phyloP scores from a whole-genome alignment of 148 eudicot species.

The Arbutus unedo region DNA sequence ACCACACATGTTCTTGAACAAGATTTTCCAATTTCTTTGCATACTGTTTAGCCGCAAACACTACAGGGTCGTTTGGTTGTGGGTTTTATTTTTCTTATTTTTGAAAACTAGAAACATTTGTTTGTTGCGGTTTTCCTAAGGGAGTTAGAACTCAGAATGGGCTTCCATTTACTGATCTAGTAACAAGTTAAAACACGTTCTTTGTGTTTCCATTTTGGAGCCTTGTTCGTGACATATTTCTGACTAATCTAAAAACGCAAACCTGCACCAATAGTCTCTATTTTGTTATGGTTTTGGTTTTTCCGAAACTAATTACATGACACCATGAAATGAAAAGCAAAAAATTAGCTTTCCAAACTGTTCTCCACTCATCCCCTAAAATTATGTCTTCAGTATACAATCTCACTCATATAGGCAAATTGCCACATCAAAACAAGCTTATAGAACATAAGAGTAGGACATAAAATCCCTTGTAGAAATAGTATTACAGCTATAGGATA shows the following conservation, averaged over 20 bases:
- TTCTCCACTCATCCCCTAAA: too few relatives aligned
- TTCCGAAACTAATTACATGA: too few relatives aligned
- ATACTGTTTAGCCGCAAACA: neutral
- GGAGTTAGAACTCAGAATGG: neutral
- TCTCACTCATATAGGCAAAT: too few relatives aligned
- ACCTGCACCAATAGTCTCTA: neutral
- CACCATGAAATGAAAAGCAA: too few relatives aligned
- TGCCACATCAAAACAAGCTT: neutral
- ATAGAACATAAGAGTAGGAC: neutral
- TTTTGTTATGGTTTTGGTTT: too few relatives aligned
- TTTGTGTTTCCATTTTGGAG: neutral
- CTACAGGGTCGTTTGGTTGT: neutral
- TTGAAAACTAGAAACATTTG: neutral
- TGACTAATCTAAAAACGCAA: neutral
- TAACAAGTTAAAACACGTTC: neutral
- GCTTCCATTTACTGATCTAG: neutral
- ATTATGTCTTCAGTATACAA: too few relatives aligned
- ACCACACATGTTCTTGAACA: neutral
- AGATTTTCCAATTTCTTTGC: neutral
- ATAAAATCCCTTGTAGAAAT: neutral
- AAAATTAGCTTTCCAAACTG: too few relatives aligned
- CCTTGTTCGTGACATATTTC: neutral
- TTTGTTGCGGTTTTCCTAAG: neutral
- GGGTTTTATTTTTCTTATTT: neutral
- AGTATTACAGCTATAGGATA: neutral